Conservation (phyloP, 306 rosid species). For the Ormosia emarginata region DNA sequence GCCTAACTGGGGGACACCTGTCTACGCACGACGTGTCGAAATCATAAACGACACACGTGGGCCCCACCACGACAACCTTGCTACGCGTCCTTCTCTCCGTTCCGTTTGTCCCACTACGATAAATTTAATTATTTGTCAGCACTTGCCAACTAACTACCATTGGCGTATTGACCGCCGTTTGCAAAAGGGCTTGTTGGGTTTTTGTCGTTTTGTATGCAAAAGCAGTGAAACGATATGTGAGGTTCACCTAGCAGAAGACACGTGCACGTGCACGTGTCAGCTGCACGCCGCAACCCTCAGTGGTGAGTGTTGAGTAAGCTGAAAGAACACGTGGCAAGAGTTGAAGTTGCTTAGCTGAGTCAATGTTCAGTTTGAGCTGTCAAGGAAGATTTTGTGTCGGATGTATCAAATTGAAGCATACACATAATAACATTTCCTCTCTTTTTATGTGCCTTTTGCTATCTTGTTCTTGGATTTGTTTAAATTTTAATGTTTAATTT, state of each 20-base stretch:
- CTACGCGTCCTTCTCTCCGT: not conserved
- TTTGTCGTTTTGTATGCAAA: conserved; percentile 6
- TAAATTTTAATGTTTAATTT: too few species aligned
- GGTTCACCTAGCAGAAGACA: not conserved
- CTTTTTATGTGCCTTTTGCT: not conserved
- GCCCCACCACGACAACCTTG: not conserved
- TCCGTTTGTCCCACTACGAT: not conserved
- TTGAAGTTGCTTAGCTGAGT: not conserved
- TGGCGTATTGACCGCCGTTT: not conserved
- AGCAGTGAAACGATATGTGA: not conserved
- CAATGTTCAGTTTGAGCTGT: not conserved
- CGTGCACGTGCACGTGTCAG: not conserved
- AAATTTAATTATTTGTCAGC: not conserved
- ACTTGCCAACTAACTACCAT: not conserved
- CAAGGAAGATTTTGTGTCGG: not conserved
- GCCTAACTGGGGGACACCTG: not conserved
- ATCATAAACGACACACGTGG: not conserved
- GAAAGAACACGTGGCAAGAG: not conserved
- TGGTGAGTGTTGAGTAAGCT: not conserved
- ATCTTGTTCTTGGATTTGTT: too few species aligned
- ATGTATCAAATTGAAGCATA: not conserved
- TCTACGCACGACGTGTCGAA: not conserved
- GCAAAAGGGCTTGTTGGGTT: not conserved
- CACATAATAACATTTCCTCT: not conserved
- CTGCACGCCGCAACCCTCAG: not conserved